Evolutionary conservation across 2,329 filamentous ascomycete genomes (phyloP), one percentile per base, ranked within the genome.

Genomic region (Pyrenophora seminiperda): DNA sequence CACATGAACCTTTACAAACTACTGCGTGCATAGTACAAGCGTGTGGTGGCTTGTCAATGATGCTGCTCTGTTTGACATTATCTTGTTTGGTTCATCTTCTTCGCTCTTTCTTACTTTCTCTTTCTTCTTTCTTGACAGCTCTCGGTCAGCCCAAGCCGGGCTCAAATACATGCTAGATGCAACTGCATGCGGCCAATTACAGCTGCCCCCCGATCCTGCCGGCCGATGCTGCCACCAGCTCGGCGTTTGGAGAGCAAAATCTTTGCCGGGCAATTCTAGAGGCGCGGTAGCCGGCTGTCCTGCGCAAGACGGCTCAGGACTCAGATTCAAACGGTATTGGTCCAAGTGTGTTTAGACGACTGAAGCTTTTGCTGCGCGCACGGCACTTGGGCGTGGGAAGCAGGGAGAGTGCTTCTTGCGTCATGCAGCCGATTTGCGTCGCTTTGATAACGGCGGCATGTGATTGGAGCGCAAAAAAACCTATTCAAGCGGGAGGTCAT

Each of bases 401-500:
- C 24, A 27, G 24, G 24, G 42, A 40, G 42, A 41, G 41, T 20
- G 42, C 42, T 36, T 37, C 42, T 50, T 27, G 41, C 41, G 31
- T 31, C 41, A 32, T 43, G 30, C 34, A 45, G 43, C 38, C 45
- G 50, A 51, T 49, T 41, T 50, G 50, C 53, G 46, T 44, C 44
- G 49, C 20, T 24, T 27, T 31, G 33, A 27, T 31, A n/a, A 34
- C 29, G 31, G 41, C 29, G 41, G 29, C 42, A 22, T 56, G 45
- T 52, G 39, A 52, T 52, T 52, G 49, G 49, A 48, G 49, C 44
- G 49, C 44, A 30, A 39, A 48, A 42, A 37, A 36, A 13, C 40
- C 32, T 30, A 40, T 52, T 37, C 31, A 33, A 37, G 34, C 44
- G 19, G 36, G 34, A 54, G 48, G 51, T 43, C 52, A 52, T 54